phyloP scores from a whole-genome alignment of 805 yeast genomes.

The Peterozyma xylosa region DNA sequence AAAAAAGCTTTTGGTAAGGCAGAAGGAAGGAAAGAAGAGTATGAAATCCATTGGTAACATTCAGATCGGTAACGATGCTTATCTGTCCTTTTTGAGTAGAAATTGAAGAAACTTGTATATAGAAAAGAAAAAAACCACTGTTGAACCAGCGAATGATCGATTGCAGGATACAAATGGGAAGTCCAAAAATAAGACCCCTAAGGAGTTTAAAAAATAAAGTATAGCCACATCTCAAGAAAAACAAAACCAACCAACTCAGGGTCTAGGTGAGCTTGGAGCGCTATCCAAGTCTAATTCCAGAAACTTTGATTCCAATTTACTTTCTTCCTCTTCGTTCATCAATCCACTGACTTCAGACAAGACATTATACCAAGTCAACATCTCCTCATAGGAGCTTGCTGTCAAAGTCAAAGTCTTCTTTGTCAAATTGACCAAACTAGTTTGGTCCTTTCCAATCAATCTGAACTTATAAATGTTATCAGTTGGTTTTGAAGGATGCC shows the following conservation, averaged over 20 bases:
- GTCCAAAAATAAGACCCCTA: background rate
- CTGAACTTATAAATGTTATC: slow-evolving; percentile 30
- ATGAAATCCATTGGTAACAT: slow-evolving; percentile 78
- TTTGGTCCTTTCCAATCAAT: slow-evolving; percentile 35
- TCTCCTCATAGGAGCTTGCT: slow-evolving; percentile 36
- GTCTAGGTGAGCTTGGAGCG: too few relatives aligned
- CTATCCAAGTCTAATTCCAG: too few relatives aligned
- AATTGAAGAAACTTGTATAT: slow-evolving; percentile 2
- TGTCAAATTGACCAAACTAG: slow-evolving; percentile 17
- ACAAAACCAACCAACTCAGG: background rate
- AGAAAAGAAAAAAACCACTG: background rate
- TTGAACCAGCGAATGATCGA: background rate
- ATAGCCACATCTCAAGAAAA: background rate
- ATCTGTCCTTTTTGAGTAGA: slow-evolving; percentile 68
- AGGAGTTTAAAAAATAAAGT: background rate
- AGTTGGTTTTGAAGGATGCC: slow-evolving; percentile 21
- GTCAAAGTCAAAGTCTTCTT: slow-evolving; percentile 28
- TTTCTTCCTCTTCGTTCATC: slow-evolving; percentile 11
- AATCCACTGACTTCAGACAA: slow-evolving; percentile 22
- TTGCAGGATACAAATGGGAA: background rate
- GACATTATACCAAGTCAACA: slow-evolving; percentile 36
- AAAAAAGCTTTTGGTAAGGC: slow-evolving; percentile 79
- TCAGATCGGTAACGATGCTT: slow-evolving; percentile 75
- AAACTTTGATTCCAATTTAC: slow-evolving; percentile 2
- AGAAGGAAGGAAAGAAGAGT: slow-evolving; percentile 87